Conservation (phyloP, 805 yeast species). For the Saturnispora halmiae region DNA sequence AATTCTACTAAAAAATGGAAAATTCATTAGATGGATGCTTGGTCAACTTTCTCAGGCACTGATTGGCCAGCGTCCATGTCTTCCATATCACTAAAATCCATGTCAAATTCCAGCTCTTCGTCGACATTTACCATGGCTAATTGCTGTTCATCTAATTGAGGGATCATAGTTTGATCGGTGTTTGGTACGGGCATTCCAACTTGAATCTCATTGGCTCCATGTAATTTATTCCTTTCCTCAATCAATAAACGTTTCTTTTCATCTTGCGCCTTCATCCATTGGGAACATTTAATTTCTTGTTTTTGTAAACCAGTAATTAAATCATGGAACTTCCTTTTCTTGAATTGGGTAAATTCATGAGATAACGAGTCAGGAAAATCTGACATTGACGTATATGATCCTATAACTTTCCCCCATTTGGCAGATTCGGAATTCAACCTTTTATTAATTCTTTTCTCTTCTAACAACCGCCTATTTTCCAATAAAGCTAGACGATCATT, state of each 20-base stretch:
- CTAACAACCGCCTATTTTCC: slow-evolving; percentile 26
- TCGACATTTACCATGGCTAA: slow-evolving; percentile 21
- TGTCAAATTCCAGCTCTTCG: slow-evolving; percentile 10
- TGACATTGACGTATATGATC: slow-evolving; percentile 23
- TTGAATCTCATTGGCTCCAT: slow-evolving; percentile 16
- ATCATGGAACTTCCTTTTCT: slow-evolving; percentile 17
- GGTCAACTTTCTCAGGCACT: no score
- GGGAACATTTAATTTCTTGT: slow-evolving; percentile 22
- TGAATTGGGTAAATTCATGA: slow-evolving; percentile 15
- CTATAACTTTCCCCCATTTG: slow-evolving; percentile 24
- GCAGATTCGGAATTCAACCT: slow-evolving; percentile 29
- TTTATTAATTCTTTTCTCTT: slow-evolving; percentile 27
- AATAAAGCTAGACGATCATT: slow-evolving; percentile 35
- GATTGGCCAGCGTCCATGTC: not conserved
- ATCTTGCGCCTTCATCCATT: slow-evolving; percentile 22
- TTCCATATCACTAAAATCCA: slow-evolving; percentile 11
- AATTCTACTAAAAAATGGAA: no score
- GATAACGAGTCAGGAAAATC: slow-evolving; percentile 20
- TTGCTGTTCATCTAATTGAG: slow-evolving; percentile 18
- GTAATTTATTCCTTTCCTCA: slow-evolving; percentile 16
- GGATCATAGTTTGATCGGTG: slow-evolving; percentile 10
- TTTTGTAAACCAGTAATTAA: slow-evolving; percentile 23
- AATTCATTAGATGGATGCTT: no score
- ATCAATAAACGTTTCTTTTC: slow-evolving; percentile 23
- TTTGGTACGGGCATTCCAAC: slow-evolving; percentile 8